These are phyloP conservation scores for Coemansia sp. DNA, from an alignment of 192 early-diverging fungal species.

Conservation along the genomic window DNA sequence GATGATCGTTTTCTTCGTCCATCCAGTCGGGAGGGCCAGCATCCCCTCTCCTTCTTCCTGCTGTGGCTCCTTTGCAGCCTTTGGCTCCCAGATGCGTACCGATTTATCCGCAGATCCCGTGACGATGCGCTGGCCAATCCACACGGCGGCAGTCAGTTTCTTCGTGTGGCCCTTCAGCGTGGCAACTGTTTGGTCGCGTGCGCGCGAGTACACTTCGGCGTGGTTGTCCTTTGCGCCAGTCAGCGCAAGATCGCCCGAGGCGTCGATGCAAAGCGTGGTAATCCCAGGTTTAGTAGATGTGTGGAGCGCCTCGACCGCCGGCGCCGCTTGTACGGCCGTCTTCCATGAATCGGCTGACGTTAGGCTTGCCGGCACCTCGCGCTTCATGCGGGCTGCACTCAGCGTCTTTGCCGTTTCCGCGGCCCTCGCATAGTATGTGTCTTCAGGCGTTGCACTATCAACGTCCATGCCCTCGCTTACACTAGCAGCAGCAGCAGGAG, in stretches of 20 bases:
- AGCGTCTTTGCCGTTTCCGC: slow-evolving; percentile 59
- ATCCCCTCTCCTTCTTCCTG: too few relatives aligned
- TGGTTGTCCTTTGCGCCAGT: slow-evolving; percentile 84
- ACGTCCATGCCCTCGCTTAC: slow-evolving; percentile 31
- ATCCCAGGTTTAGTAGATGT: slow-evolving; percentile 75
- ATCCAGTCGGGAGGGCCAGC: slow-evolving; percentile 19
- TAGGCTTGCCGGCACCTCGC: slow-evolving; percentile 77
- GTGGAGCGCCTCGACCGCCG: slow-evolving; percentile 67
- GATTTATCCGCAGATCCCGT: slow-evolving; percentile 81
- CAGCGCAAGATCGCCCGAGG: slow-evolving; percentile 63
- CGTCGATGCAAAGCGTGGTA: slow-evolving; percentile 61
- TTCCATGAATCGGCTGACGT: slow-evolving; percentile 70
- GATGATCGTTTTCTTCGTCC: slow-evolving; percentile 57
- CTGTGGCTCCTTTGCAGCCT: slow-evolving; percentile 4
- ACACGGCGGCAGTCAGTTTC: slow-evolving; percentile 70
- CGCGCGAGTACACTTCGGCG: slow-evolving; percentile 70
- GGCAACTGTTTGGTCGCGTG: slow-evolving; percentile 64
- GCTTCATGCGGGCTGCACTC: slow-evolving; percentile 72
- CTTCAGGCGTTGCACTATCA: slow-evolving; percentile 23
- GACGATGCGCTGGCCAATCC: slow-evolving; percentile 60
- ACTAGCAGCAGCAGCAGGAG: background rate
- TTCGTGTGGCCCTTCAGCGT: slow-evolving; percentile 85
- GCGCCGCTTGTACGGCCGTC: slow-evolving; percentile 55
- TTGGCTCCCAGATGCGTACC: slow-evolving; percentile 73
- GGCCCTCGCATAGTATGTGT: slow-evolving; percentile 33